These are phyloP conservation scores for Kodamaea jinghongensis DNA, from an alignment of 805 yeast species.

Conservation along the genomic window DNA sequence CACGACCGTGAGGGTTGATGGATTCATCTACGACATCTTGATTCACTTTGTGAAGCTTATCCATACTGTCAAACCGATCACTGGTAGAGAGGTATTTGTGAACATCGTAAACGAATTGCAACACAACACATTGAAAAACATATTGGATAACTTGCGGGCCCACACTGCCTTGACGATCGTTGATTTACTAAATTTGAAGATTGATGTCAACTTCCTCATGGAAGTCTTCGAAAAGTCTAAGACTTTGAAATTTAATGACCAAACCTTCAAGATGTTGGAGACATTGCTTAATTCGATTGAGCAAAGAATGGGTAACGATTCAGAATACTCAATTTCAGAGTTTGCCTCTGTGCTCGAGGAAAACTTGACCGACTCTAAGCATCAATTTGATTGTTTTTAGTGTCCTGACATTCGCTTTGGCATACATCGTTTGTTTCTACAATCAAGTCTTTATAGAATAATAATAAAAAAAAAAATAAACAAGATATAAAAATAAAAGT, in stretches of 20 bases:
- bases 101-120: constrained; percentile 39
- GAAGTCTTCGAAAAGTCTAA: constrained; percentile 38
- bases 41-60: constrained; percentile 41
- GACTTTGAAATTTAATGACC: constrained; percentile 33
- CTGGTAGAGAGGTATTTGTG: constrained; percentile 34
- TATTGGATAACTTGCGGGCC: constrained; percentile 30
- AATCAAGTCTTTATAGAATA: not conserved
- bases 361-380: constrained; percentile 26
- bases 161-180: constrained; percentile 14
- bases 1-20: constrained; percentile 27
- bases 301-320: constrained; percentile 15
- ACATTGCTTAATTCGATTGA: constrained; percentile 12
- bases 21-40: constrained; percentile 37
- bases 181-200: constrained; percentile 28
- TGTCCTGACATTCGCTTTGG: not conserved
- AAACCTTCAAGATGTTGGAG: constrained; percentile 16
- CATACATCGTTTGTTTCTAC: not conserved
- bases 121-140: constrained; percentile 30
- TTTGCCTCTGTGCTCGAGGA: constrained; percentile 27
- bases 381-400: constrained; percentile 34
- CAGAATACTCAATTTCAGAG: constrained; percentile 22
- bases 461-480: not conserved
- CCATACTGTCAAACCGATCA: constrained; percentile 39
- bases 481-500: constrained; percentile 1
- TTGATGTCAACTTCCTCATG: constrained; percentile 38